Percentiles rank a stretch among this genome's conserved stretches.
Evolutionary conservation across 345 rosid genomes (phyloP).

Genomic region (Barbarea vulgaris): DNA sequence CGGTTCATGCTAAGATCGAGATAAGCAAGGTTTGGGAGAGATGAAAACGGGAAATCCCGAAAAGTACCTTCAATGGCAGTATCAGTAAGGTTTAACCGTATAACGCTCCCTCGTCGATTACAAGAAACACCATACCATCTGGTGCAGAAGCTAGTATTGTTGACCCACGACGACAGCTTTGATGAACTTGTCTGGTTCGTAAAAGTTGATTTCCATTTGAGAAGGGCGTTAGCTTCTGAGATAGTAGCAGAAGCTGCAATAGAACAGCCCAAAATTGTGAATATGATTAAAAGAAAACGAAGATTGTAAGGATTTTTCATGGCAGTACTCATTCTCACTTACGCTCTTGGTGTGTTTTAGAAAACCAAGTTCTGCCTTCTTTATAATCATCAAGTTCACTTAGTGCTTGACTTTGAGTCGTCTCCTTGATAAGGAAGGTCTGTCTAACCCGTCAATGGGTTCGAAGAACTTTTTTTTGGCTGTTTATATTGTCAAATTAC

Average conservation of each 20-base stretch:
- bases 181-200: conserved; percentile 29
- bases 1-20: conserved; percentile 37
- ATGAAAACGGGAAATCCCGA: conserved; percentile 17
- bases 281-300: conserved; percentile 1
- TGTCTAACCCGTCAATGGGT: no score
- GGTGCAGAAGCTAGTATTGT: conserved; percentile 22
- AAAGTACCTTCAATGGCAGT: conserved; percentile 35
- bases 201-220: conserved; percentile 37
- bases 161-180: conserved; percentile 20
- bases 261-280: conserved; percentile 2
- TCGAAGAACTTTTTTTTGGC: no score
- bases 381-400: neutral
- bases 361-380: neutral
- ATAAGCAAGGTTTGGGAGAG: conserved; percentile 27
- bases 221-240: conserved; percentile 34
- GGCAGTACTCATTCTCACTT: conserved; percentile 4
- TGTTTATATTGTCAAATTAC: no score
- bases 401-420: conserved; percentile 4
- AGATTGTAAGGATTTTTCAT: neutral
- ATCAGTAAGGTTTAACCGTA: conserved; percentile 34
- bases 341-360: neutral
- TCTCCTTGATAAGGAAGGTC: no score
- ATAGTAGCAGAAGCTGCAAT: neutral
- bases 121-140: conserved; percentile 45
- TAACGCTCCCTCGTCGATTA: conserved; percentile 23